These are phyloP conservation scores for Phytophthora meadii DNA, from an alignment of 352 stramenopile species.

Conservation along the genomic window DNA sequence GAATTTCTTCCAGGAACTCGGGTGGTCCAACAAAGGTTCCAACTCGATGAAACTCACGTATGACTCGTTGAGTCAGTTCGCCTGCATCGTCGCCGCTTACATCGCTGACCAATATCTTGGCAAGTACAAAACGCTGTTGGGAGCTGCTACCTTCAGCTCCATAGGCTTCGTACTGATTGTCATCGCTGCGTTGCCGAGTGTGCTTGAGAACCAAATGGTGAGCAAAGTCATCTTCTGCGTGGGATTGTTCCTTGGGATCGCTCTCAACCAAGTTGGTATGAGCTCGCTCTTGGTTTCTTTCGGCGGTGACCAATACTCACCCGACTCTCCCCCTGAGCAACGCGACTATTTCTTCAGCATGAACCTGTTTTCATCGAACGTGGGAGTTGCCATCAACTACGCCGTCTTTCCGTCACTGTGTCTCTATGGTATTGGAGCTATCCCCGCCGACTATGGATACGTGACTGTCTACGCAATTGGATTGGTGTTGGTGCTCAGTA, in stretches of 20 bases:
- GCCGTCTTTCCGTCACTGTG: slow-evolving; percentile 72
- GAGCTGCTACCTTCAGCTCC: slow-evolving; percentile 39
- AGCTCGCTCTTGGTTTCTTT: slow-evolving; percentile 66
- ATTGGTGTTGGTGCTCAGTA: slow-evolving; percentile 43
- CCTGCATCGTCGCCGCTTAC: slow-evolving; percentile 61
- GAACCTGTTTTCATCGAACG: slow-evolving; percentile 84
- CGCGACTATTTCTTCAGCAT: slow-evolving; percentile 81
- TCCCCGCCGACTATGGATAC: slow-evolving; percentile 39
- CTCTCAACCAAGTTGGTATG: slow-evolving; percentile 54
- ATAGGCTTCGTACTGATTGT: slow-evolving; percentile 58
- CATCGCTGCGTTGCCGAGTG: slow-evolving; percentile 47
- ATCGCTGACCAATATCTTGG: slow-evolving; percentile 67
- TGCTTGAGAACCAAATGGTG: slow-evolving; percentile 36
- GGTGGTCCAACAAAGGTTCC: slow-evolving; percentile 65
- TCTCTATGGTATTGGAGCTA: slow-evolving; percentile 71
- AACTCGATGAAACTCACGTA: slow-evolving; percentile 72
- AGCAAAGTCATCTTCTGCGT: slow-evolving; percentile 61
- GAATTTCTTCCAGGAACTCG: slow-evolving; percentile 71
- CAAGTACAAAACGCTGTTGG: slow-evolving; percentile 41
- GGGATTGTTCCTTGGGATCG: slow-evolving; percentile 61
- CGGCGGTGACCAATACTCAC: slow-evolving; percentile 70
- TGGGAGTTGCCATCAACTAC: slow-evolving; percentile 73
- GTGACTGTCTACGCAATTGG: slow-evolving; percentile 67
- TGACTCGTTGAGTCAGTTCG: slow-evolving; percentile 71
- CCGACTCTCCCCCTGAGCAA: slow-evolving; percentile 41